Percentiles rank a stretch among this genome's conserved stretches.
Evolutionary conservation across 163 green algal species (phyloP).

Genomic region (Volvox carteri): DNA sequence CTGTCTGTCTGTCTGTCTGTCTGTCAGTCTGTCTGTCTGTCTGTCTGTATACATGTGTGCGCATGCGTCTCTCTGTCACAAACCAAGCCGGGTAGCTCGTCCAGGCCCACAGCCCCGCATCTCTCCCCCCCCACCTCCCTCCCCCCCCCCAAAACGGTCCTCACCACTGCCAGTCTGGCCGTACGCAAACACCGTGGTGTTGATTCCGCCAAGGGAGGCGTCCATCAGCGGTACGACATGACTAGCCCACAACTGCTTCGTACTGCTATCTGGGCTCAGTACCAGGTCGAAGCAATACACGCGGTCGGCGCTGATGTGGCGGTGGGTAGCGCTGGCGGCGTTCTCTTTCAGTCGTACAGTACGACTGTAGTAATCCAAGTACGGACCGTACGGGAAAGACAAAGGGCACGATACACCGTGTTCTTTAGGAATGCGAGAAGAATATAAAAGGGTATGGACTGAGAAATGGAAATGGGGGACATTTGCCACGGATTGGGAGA

Average conservation of each 20-base stretch:
- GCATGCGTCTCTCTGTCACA: no score
- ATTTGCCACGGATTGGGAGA: no score
- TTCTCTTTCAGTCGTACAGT: conserved; percentile 52
- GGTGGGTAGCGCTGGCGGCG: not conserved
- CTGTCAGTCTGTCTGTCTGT: no score
- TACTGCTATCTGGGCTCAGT: conserved; percentile 51
- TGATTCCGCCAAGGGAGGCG: conserved; percentile 78
- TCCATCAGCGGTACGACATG: conserved; percentile 77
- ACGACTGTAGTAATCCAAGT: conserved; percentile 47
- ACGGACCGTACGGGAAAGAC: no score
- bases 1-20: no score
- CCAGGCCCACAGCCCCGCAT: not conserved
- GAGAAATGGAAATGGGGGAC: no score
- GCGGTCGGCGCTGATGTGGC: conserved; percentile 24
- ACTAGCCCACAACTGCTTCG: conserved; percentile 56
- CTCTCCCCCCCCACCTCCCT: not conserved
- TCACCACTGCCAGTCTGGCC: conserved; percentile 85
- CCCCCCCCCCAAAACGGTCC: not conserved
- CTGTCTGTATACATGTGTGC: no score
- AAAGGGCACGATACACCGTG: no score
- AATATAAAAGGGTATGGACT: no score
- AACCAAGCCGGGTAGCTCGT: no score
- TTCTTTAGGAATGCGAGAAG: no score
- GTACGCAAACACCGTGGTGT: conserved; percentile 87
- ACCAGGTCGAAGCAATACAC: conserved; percentile 66